Percentiles rank a stretch among this genome's conserved stretches.
Conservation (phyloP, 495 filamentous ascomycete genomes). For the Penicillium flavigenum region DNA sequence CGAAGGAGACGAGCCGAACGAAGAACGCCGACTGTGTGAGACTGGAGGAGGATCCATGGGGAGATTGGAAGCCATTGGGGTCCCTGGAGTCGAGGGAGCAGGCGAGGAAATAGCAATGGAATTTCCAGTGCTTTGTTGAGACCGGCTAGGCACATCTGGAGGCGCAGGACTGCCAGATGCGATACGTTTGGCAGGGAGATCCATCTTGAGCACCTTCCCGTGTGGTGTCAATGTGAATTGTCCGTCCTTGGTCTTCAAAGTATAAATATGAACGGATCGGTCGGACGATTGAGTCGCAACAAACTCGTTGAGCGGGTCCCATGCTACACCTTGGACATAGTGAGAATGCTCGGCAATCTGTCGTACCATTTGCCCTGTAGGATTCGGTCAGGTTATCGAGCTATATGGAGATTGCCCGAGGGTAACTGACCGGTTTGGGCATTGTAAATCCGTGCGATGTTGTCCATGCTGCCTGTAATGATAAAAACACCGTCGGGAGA, state of each 20-base stretch:
- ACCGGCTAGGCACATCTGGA: slow-evolving; percentile 63
- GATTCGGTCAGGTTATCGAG: slow-evolving; percentile 17
- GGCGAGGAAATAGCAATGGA: slow-evolving; percentile 72
- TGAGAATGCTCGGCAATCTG: slow-evolving; percentile 99
- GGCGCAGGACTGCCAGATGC: slow-evolving; percentile 92
- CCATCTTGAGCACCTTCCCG: slow-evolving; percentile 78
- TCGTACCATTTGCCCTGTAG: slow-evolving; percentile 77
- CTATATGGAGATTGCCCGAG: background rate
- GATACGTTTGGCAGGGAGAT: slow-evolving; percentile 84
- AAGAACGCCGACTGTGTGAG: slow-evolving; percentile 89
- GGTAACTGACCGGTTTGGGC: slow-evolving; percentile 74
- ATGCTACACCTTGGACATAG: slow-evolving; percentile 97
- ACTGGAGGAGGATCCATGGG: slow-evolving; percentile 97
- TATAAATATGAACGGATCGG: slow-evolving; percentile 96
- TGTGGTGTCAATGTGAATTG: slow-evolving; percentile 84
- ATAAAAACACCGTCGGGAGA: slow-evolving; percentile 95
- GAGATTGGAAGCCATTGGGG: slow-evolving; percentile 80
- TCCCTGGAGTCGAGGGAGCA: slow-evolving; percentile 89
- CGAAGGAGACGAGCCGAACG: slow-evolving; percentile 85
- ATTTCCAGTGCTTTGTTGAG: slow-evolving; percentile 57
- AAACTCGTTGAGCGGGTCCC: slow-evolving; percentile 98
- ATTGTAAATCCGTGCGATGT: slow-evolving; percentile 95
- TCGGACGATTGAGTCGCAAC: slow-evolving; percentile 98
- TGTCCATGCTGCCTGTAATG: slow-evolving; percentile 99
- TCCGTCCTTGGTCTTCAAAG: slow-evolving; percentile 91